Conservation (phyloP, 768 basidiomycete genomes). For the Basidioascus undulatus region DNA sequence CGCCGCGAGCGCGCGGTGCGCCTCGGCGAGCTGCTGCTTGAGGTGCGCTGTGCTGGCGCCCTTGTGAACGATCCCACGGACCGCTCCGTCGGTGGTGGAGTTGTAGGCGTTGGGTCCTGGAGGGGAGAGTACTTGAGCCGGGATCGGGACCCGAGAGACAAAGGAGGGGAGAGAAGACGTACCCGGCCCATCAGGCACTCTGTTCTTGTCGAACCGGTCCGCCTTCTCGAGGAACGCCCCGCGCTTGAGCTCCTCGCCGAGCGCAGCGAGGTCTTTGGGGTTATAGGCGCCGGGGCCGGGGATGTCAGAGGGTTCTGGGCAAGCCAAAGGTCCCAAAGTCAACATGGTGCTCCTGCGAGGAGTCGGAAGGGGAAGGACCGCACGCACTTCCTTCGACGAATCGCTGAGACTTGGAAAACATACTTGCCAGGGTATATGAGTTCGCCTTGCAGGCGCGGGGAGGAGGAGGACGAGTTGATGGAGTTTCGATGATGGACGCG, state of each 20-base stretch:
- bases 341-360: no score
- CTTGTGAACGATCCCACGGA: background rate
- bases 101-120: conserved; percentile 12
- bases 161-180: no score
- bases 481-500: no score
- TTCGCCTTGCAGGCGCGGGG: no score
- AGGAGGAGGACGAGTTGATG: no score
- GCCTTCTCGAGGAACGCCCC: conserved; percentile 36
- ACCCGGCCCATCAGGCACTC: conserved; percentile 25
- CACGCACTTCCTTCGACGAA: no score
- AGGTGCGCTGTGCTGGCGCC: background rate
- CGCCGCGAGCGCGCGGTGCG: conserved; percentile 4
- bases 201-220: conserved; percentile 28
- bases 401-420: no score
- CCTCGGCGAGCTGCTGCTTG: background rate
- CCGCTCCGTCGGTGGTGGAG: conserved; percentile 11
- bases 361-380: no score
- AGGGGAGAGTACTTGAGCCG: background rate
- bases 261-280: conserved; percentile 20
- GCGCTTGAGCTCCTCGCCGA: conserved; percentile 19
- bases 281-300: conserved; percentile 32
- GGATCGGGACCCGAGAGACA: background rate
- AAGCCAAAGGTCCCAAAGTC: no score
- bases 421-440: no score
- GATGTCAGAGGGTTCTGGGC: conserved; percentile 30